Evolutionary conservation across 2,329 filamentous ascomycete species (phyloP), one percentile per base, ranked within the genome.

Genomic region (Trichoderma sp.): DNA sequence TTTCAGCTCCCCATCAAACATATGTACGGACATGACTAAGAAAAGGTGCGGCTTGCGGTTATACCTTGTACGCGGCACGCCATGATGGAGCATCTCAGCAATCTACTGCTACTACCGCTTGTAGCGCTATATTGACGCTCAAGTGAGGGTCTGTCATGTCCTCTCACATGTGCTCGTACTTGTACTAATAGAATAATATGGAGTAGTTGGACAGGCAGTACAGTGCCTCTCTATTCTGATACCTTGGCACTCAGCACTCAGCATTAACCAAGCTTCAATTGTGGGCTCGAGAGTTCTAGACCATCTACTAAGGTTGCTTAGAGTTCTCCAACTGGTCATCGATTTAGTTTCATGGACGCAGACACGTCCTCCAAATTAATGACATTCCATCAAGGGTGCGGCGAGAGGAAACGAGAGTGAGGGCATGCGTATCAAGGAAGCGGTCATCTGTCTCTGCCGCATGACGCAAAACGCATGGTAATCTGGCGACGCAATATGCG

Each of bases 261-360:
- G 39, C 34, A 36, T 36, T 36, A 36, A 17, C 15, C 39, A 53
- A 62, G 67, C 39, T 62, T 62, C 55, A 68, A 50, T 43, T 47
- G 55, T 68, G 66, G 66, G 66, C 66, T 68, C 28, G 28, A 28
- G 39, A 36, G 67, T 62, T 69, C 67, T 69, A 62, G 67, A 61
- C 67, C 57, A n/a, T 53, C 26, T 62, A 28, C 57, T 36, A 69
- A 62, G 17, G 39, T 23, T 69, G 66, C 59, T 61, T 62, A 62
- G 39, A 61, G 67, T 69, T 62, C 57, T 69, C 55, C 39, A 32
- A 36, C 39, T 55, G 20, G 64, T 67, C 64, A 69, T 69, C 30
- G 67, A 50, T 20, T 61, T 50, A 50, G n/a, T 34, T 61, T 20
- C 32, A 68, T 59, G 6, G n/a, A 68, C 9, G n/a, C n/a, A 13